A percentile compares a stretch with the other conserved stretches of the same genome.
These are phyloP conservation scores for Trichoderma breve DNA, from an alignment of 2,329 filamentous ascomycete species.

Conservation along the genomic window DNA sequence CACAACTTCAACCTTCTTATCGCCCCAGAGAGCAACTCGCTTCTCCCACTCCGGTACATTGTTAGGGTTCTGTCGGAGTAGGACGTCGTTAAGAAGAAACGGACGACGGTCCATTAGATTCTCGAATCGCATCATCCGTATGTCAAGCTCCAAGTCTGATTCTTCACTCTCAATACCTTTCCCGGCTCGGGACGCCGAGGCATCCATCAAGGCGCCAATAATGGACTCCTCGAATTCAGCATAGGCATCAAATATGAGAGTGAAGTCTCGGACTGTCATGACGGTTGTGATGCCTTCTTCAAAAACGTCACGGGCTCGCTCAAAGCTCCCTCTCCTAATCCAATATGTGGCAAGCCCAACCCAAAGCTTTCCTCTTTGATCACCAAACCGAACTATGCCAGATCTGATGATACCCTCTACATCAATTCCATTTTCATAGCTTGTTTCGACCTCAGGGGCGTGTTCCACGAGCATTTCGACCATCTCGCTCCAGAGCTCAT, in stretches of 20 bases:
- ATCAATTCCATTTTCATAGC: constrained; percentile 78
- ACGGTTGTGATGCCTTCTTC: constrained; percentile 96
- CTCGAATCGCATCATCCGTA: constrained; percentile 96
- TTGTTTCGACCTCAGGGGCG: constrained; percentile 79
- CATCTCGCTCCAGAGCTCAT: constrained; percentile 98
- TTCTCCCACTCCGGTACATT: constrained; percentile 98
- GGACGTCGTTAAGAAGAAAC: constrained; percentile 93
- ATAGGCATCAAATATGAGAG: constrained; percentile 93
- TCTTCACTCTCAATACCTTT: constrained; percentile 75
- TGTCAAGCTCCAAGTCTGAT: constrained; percentile 90
- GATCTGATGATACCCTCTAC: constrained; percentile 91
- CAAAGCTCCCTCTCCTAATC: constrained; percentile 90
- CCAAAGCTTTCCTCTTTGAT: constrained; percentile 94
- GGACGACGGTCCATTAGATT: constrained; percentile 95
- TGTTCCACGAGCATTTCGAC: constrained; percentile 90
- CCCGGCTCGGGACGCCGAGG: constrained; percentile 74
- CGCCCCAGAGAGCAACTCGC: constrained; percentile 89
- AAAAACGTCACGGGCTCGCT: constrained; percentile 87
- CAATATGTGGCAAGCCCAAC: constrained; percentile 93
- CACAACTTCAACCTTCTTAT: constrained; percentile 87
- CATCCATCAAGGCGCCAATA: constrained; percentile 87
- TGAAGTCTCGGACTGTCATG: constrained; percentile 98
- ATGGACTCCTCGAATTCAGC: constrained; percentile 96
- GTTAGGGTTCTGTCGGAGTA: constrained; percentile 92
- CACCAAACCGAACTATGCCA: constrained; percentile 84